Conservation (phyloP, 1,284 basidiomycete genomes). For the Fomitiporia mediterranea region DNA sequence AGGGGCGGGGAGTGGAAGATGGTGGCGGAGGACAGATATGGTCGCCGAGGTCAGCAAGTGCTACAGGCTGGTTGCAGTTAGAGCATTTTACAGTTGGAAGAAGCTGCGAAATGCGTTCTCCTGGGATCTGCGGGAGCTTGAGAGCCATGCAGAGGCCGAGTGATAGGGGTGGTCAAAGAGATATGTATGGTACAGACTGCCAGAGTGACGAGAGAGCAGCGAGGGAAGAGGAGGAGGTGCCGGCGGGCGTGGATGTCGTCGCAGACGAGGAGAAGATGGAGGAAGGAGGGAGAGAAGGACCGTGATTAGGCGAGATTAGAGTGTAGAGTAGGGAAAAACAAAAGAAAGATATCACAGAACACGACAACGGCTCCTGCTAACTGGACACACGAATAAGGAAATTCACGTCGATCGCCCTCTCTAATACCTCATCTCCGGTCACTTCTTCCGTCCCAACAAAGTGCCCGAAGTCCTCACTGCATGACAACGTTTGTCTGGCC, state of each 20-base stretch:
- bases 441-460: background rate
- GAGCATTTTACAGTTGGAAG: slow-evolving; percentile 83
- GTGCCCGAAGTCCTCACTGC: background rate
- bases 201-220: background rate
- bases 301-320: slow-evolving; percentile 1
- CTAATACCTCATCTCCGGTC: background rate
- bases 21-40: slow-evolving; percentile 21
- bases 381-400: background rate
- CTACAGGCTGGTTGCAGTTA: slow-evolving; percentile 61
- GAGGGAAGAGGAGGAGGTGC: background rate
- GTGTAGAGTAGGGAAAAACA: slow-evolving; percentile 6
- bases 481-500: background rate
- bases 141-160: slow-evolving; percentile 6
- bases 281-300: slow-evolving; percentile 2
- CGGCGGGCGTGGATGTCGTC: background rate
- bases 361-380: background rate
- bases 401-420: background rate
- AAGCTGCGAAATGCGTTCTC: slow-evolving; percentile 61
- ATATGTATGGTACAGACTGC: slow-evolving; percentile 8
- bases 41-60: slow-evolving; percentile 17
- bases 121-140: slow-evolving; percentile 12
- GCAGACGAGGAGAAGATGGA: slow-evolving; percentile 3
- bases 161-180: background rate
- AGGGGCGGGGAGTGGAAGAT: slow-evolving; percentile 15
- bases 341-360: slow-evolving; percentile 3